Base-by-base conservation (phyloP, 495 filamentous ascomycete genomes). In the Penicillium flavigenum region DNA sequence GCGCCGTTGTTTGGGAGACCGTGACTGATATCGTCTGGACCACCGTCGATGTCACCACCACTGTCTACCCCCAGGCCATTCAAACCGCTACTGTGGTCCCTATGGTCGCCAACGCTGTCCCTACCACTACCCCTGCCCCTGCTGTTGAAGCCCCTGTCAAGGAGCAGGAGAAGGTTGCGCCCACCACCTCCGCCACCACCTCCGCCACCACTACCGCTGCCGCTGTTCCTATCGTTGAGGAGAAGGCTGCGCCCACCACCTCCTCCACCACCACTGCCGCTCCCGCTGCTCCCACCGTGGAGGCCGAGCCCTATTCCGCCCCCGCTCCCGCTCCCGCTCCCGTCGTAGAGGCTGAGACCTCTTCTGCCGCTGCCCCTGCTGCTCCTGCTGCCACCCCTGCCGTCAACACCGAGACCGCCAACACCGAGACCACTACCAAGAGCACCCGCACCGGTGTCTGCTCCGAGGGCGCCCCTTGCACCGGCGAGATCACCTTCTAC, bases 401-500 rank as follows among this genome's bases (percentile, higher is more conserved):
- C 47, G 24, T 26, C 24, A 56, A 51, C 24, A 27, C 61, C 6
- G 32, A 61, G 16, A 47, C 58, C 36, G 38, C 41, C 19, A 46
- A 61, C 55, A 51, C 55, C 29, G 43, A 59, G 57, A 62, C 62
- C 44, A 55, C 60, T 32, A 19, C 32, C 44, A 60, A 62, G 58
- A 62, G 61, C 31, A 61, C 68, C 58, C 64, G 65, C 53, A 63
- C 51, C 58, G 76, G 76, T 45, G 29, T 58, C 42, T 81, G 78
- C 67, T 63, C 58, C 27, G 54, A 60, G 56, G 51, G 66, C 56
- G 64, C 66, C 17, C 75, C 78, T 39, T 75, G 72, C 62, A 60
- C 22, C 5, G 77, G 77, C 34, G 61, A 78, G 36, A 64, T 76
- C 38, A 81, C 79, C 50, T 79, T 66, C 68, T 82, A 80, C 62